Base-by-base conservation (phyloP, 2,329 filamentous ascomycete species). In the Trichoderma asperellum region DNA sequence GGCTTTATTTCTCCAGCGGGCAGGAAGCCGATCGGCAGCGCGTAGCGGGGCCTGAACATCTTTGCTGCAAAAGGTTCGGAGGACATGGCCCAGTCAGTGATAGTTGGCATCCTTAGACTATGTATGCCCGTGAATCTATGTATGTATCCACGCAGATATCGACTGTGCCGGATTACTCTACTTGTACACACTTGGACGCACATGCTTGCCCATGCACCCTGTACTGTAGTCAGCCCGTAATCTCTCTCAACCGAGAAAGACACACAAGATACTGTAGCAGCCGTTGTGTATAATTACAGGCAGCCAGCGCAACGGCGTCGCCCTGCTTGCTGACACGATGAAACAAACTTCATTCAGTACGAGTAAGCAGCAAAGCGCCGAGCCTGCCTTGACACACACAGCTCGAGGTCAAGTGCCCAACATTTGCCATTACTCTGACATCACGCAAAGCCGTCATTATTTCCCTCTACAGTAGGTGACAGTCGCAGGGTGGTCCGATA, bases 401-500 rank as follows among this genome's bases (percentile, higher is more conserved):
- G n/a, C 32, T 24, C 34, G 12, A 58, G 55, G 34, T 58, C 55
- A 58, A 63, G 60, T 53, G 43, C 43, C 14, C 61, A 62, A 12
- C 34, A 55, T 8, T 29, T 29, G 29, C 52, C 40, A n/a, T 35
- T 63, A 14, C 60, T 53, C 47, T 63, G 47, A 53, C 60, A 63
- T 64, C 34, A 32, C 32, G 5, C 34, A 64, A 55, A 24, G 21
- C 49, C 61, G n/a, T 56, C 49, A 47, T 29, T 29, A 59, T 29
- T 29, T 52, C 37, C 52, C 16, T 66, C 55, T 58, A 47, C 40
- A 40, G 64, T 59, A 67, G 64, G 64, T 59, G 64, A 58, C 55
- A 52, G 16, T 32, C 55, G 58, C n/a, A 27, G 43, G 55, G 55
- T 67, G 64, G 64, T 67, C 64, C 40, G 53, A 59, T 16, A 14